Base-by-base conservation (phyloP, 495 filamentous ascomycete species). In the Neurospora pannonica region DNA sequence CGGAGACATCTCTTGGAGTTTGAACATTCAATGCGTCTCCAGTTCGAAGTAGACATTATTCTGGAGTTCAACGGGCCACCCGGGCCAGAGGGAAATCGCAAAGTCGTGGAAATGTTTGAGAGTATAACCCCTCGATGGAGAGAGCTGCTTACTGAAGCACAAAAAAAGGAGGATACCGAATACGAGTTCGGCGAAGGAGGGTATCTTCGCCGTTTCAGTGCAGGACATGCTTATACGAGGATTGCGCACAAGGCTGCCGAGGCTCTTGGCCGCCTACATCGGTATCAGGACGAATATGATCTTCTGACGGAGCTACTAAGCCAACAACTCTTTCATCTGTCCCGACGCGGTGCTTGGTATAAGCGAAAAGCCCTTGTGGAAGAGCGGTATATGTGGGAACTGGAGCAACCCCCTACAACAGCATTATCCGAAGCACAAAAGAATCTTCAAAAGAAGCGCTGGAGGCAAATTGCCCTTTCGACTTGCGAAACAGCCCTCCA, bases 341-440 rank as follows among this genome's bases (percentile, higher is more conserved):
- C 93, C 17, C 88, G 95, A 36, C 90, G 95, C 31, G 96, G 96
- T 1, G 90, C 90, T 2, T 99, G 96, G 96, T 98, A 98, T 79
- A 94, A 98, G 81, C 93, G 96, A 19, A 97, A 95, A 83, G 96
- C 96, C 1, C 83, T 99, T 7, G 81, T 99, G 21, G 96, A 99
- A 83, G 96, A 99, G 82, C 94, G 95, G 76, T 98, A 99, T 79
- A 95, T 98, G 93, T 86, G 88, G 80, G 85, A 86, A 1, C 78
- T 92, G 4, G 87, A 85, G 1, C 84, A 89, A 0, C 78, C 81
- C 1, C 83, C 80, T 2, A 72, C 78, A 5, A 80, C 79, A 24
- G 48, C 73, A 15, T 78, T 82, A 70, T 42, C 74, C 10, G 85
- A 86, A 11, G 76, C 79, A 24, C 91, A 92, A 76, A 94, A 91